These are phyloP conservation scores for Verticillium dahliae DNA, from an alignment of 2,329 filamentous ascomycete genomes.

Conservation along the genomic window DNA sequence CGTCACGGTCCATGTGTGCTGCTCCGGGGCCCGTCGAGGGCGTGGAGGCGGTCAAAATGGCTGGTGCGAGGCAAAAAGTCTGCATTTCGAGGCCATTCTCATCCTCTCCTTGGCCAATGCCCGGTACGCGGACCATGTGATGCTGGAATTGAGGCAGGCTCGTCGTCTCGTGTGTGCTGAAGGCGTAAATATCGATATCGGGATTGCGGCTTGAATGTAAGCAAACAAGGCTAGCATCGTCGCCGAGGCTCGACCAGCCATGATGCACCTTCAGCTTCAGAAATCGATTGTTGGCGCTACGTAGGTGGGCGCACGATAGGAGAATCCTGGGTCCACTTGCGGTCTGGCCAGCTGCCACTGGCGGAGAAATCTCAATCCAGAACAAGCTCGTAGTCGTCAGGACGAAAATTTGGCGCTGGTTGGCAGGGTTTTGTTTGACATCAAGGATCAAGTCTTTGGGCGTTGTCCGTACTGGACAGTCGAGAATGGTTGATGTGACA, in stretches of 20 bases:
- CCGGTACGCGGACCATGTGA: conserved; percentile 15
- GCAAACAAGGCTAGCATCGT: conserved; percentile 21
- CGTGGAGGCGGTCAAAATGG: background rate
- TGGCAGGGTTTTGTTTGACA: conserved; percentile 37
- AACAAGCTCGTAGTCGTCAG: conserved; percentile 48
- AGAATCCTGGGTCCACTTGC: conserved; percentile 19
- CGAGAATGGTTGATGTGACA: conserved; percentile 10
- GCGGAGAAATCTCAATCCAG: conserved; percentile 33
- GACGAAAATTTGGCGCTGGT: conserved; percentile 46
- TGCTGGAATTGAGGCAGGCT: conserved; percentile 29
- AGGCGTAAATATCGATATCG: conserved; percentile 29
- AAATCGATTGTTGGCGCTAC: conserved; percentile 26
- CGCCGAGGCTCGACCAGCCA: conserved; percentile 7
- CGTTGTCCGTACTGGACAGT: conserved; percentile 19
- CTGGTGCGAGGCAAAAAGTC: conserved; percentile 5
- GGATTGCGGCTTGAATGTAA: conserved; percentile 22
- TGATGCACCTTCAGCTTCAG: conserved; percentile 32
- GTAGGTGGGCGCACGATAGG: conserved; percentile 38
- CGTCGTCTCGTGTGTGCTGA: conserved; percentile 15
- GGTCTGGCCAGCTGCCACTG: conserved; percentile 6
- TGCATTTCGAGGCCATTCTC: conserved; percentile 3
- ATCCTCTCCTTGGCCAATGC: background rate
- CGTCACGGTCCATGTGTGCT: background rate
- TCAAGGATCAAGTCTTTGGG: conserved; percentile 44
- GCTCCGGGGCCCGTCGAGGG: conserved; percentile 2